phyloP scores from a whole-genome alignment of 176 grass and related monocot species.

The Phyllostachys edulis region DNA sequence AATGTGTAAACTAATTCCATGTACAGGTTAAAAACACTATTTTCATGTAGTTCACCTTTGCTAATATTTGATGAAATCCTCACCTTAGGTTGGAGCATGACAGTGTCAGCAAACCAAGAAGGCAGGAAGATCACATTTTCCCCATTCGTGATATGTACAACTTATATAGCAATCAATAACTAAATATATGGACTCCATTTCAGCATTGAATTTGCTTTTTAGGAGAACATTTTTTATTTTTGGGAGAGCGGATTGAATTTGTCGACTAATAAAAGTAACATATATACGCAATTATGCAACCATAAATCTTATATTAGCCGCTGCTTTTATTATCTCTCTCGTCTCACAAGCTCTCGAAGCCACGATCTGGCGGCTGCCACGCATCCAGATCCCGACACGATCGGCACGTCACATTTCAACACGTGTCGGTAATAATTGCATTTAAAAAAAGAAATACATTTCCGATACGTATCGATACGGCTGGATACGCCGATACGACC shows the following conservation, averaged over 20 bases:
- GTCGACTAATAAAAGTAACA: slow-evolving; percentile 4
- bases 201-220: not conserved
- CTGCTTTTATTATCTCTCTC: not conserved
- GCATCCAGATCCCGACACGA: too few species aligned
- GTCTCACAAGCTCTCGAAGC: too few species aligned
- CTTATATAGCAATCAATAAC: not conserved
- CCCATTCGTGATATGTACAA: not conserved
- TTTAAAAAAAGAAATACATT: too few species aligned
- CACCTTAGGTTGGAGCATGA: not conserved
- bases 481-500: too few species aligned
- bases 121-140: not conserved
- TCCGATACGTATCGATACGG: too few species aligned
- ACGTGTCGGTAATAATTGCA: too few species aligned
- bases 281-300: not conserved
- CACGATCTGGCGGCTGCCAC: too few species aligned
- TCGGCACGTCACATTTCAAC: too few species aligned
- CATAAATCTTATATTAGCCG: not conserved
- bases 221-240: too few species aligned
- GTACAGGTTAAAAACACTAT: not conserved
- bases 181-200: not conserved
- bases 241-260: not conserved
- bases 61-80: not conserved
- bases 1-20: not conserved
- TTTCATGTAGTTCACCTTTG: not conserved
- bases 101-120: not conserved